Evolutionary conservation across 139 green algal genomes (phyloP), one percentile per base, ranked within the genome.

Genomic region (Chlamydomonas urium): DNA sequence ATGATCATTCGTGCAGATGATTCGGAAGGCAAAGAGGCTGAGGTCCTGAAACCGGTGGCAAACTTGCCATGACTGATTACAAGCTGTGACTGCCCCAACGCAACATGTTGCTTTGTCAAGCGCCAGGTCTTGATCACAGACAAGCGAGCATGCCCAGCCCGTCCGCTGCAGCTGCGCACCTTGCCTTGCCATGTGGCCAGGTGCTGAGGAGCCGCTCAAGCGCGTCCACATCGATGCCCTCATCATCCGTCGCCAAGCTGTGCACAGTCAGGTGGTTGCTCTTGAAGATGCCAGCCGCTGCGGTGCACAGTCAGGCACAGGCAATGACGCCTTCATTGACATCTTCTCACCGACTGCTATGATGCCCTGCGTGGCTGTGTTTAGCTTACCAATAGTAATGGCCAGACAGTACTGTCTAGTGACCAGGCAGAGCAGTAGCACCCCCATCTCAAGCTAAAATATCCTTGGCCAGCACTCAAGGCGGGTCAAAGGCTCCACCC

Each of bases 211-310:
- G 31, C 23, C 38, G 19, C 33, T 42, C 33, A n/a, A 48, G 33
- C 8, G 60, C 33, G 8, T 45, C 31, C 23, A n/a, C 38, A 17
- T 68, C 33, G 17, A 68, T 14, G 19, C 33, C 33, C 5, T 42
- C 14, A 42, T 34, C 36, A 47, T 65, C 76, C 0, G 53, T 33
- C 1, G 77, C 74, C 59, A 83, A 80, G 71, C 77, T 80, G 73
- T 83, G 62, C 0, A 83, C 65, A 14, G 77, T 56, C 24, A 71
- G 31, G 28, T 67, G 31, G 33, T 67, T 67, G 33, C 29, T 48
- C 14, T 67, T 26, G 28, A 67, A 67, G 59, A 67, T 67, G 10
- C 59, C 10, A 4, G 4, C 4, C 38, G 59, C 59, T 63, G 53
- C 23, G 19, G 24, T 62, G 53, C 21, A 34, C 53, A 62, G 19